A percentile compares a stretch with the other conserved stretches of the same genome.
These are phyloP conservation scores for Neodidymelliopsis sp. DNA, from an alignment of 2,329 filamentous ascomycete genomes.

Conservation along the genomic window DNA sequence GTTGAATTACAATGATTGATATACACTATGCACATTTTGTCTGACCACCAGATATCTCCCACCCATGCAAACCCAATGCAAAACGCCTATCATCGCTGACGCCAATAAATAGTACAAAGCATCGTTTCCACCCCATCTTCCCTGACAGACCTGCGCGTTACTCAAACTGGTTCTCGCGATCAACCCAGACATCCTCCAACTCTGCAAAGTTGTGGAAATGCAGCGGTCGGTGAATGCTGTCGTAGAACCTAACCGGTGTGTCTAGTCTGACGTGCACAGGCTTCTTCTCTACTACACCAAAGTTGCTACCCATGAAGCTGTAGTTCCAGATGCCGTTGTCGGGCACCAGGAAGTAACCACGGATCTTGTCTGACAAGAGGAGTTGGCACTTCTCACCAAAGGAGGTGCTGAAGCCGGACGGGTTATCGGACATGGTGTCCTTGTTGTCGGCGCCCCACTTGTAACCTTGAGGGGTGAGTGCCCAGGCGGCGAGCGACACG, in stretches of 20 bases:
- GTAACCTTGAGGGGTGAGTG: conserved; percentile 88
- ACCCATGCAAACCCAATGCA: conserved; percentile 8
- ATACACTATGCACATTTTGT: conserved; percentile 34
- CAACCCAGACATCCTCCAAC: conserved; percentile 95
- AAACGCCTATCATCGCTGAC: conserved; percentile 23
- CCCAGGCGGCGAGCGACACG: conserved; percentile 93
- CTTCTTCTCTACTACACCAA: conserved; percentile 89
- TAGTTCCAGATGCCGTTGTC: conserved; percentile 95
- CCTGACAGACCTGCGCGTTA: conserved; percentile 49
- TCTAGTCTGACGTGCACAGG: conserved; percentile 91
- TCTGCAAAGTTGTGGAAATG: conserved; percentile 99
- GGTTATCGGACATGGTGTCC: conserved; percentile 90
- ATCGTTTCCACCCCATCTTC: background rate
- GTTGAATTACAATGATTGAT: conserved; percentile 22
- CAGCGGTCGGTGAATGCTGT: conserved; percentile 86
- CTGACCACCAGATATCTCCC: conserved; percentile 5
- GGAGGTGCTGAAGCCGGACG: conserved; percentile 86
- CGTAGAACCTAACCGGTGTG: conserved; percentile 87
- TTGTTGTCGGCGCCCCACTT: conserved; percentile 98
- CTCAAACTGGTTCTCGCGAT: conserved; percentile 91
- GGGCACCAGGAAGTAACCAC: conserved; percentile 94
- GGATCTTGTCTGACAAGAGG: conserved; percentile 88
- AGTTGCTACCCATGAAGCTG: conserved; percentile 93
- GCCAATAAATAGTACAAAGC: conserved; percentile 11
- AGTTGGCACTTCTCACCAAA: conserved; percentile 98